Percentiles rank a stretch among this genome's conserved stretches.
Conservation (phyloP, 2,329 filamentous ascomycete genomes). For the Alternaria triticimaculans region DNA sequence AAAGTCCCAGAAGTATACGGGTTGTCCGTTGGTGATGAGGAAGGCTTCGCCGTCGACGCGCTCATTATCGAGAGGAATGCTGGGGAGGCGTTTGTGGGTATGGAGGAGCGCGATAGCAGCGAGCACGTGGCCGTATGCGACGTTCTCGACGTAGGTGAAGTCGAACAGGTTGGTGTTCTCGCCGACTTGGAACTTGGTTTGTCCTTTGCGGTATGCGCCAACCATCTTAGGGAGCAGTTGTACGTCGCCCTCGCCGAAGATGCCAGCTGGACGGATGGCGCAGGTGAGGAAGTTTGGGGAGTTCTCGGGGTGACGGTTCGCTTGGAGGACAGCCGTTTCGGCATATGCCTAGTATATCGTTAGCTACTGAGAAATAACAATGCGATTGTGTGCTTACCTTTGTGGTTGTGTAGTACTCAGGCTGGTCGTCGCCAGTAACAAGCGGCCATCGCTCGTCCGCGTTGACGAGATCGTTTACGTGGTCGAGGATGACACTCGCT, state of each 20-base stretch:
- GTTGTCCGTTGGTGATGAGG: slow-evolving; percentile 59
- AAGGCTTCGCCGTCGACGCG: slow-evolving; percentile 59
- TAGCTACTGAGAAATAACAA: neutral
- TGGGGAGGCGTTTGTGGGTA: slow-evolving; percentile 48
- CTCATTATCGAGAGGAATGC: slow-evolving; percentile 52
- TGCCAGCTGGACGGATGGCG: slow-evolving; percentile 58
- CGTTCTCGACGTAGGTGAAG: slow-evolving; percentile 61
- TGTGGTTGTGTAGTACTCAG: slow-evolving; percentile 59
- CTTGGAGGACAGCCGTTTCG: slow-evolving; percentile 56
- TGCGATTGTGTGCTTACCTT: slow-evolving; percentile 44
- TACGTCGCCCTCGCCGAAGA: slow-evolving; percentile 60
- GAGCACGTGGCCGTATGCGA: slow-evolving; percentile 60
- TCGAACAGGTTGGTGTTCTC: slow-evolving; percentile 61
- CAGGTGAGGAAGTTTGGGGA: slow-evolving; percentile 59
- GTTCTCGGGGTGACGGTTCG: slow-evolving; percentile 54
- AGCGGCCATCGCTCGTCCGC: slow-evolving; percentile 58
- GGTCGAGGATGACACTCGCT: slow-evolving; percentile 58
- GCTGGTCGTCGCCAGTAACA: slow-evolving; percentile 55
- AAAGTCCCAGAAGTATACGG: slow-evolving; percentile 61
- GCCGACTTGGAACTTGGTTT: slow-evolving; percentile 60
- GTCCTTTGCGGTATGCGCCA: slow-evolving; percentile 54
- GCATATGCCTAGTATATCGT: slow-evolving; percentile 49
- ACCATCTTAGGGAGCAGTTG: slow-evolving; percentile 55
- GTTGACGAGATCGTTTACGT: slow-evolving; percentile 54
- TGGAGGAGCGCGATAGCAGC: slow-evolving; percentile 58